Evolutionary conservation across 2,329 filamentous ascomycete genomes (phyloP).

Genomic region (Saccharata proteae): DNA sequence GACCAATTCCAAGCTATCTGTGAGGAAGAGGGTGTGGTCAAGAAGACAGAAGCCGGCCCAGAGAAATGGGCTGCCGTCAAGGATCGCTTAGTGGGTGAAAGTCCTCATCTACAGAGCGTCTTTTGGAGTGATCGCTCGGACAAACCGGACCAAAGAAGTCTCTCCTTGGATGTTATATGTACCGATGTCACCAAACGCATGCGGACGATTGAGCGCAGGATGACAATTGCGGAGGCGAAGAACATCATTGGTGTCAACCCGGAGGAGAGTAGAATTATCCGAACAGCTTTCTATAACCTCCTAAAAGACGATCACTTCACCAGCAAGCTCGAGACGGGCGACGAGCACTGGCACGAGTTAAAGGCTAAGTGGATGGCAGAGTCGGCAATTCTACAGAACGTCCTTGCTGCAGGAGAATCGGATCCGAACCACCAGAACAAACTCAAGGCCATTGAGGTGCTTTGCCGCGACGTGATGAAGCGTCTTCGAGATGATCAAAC

Average conservation of each 20-base stretch:
- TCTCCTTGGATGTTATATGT: slow-evolving; percentile 68
- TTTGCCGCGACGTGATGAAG: slow-evolving; percentile 69
- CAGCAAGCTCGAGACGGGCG: slow-evolving; percentile 60
- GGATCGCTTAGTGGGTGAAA: slow-evolving; percentile 51
- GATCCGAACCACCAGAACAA: slow-evolving; percentile 45
- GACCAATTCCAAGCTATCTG: slow-evolving; percentile 60
- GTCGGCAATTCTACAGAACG: slow-evolving; percentile 42
- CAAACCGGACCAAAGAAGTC: slow-evolving; percentile 38
- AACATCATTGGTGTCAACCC: slow-evolving; percentile 58
- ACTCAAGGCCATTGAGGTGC: slow-evolving; percentile 53
- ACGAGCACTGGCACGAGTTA: slow-evolving; percentile 58
- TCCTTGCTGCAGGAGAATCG: slow-evolving; percentile 39
- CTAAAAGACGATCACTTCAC: slow-evolving; percentile 55
- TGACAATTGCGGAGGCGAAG: slow-evolving; percentile 65
- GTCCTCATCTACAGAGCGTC: slow-evolving; percentile 48
- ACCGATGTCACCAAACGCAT: slow-evolving; percentile 73
- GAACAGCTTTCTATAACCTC: slow-evolving; percentile 53
- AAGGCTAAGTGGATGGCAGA: slow-evolving; percentile 55
- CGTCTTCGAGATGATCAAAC: slow-evolving; percentile 56
- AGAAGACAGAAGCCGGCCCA: slow-evolving; percentile 63
- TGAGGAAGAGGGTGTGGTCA: slow-evolving; percentile 51
- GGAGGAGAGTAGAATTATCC: slow-evolving; percentile 52
- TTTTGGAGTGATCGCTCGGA: slow-evolving; percentile 38
- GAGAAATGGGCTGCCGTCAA: slow-evolving; percentile 65
- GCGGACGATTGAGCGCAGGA: slow-evolving; percentile 50